Conservation (phyloP, 306 rosid species). For the Prunus campanulata region DNA sequence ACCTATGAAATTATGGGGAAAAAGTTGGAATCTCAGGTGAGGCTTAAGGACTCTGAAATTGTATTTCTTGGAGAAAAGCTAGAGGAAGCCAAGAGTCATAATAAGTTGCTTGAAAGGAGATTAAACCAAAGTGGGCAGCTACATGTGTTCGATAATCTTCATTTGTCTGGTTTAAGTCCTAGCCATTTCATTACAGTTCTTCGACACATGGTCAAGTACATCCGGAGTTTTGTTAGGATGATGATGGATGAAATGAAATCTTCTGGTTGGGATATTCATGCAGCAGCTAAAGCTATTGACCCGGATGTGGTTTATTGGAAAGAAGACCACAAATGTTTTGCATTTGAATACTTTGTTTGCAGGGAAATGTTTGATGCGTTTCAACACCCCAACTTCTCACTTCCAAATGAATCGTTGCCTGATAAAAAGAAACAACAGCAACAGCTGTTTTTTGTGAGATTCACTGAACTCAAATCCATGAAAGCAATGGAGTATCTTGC, state of each 20-base stretch:
- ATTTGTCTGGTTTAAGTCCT: conserved; percentile 53
- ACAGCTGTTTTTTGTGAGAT: conserved; percentile 50
- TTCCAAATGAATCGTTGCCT: conserved; percentile 37
- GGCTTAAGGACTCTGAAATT: conserved; percentile 74
- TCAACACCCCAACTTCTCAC: conserved; percentile 57
- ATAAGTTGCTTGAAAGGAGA: conserved; percentile 56
- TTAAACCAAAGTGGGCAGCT: conserved; percentile 65
- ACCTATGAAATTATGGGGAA: conserved; percentile 59
- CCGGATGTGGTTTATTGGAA: conserved; percentile 43
- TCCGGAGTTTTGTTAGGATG: conserved; percentile 57
- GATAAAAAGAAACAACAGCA: conserved; percentile 32
- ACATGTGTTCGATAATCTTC: conserved; percentile 48
- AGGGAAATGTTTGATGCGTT: conserved; percentile 78
- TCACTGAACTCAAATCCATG: conserved; percentile 58
- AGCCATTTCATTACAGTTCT: conserved; percentile 56
- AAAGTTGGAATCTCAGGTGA: conserved; percentile 70
- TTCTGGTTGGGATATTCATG: conserved; percentile 58
- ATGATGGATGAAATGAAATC: conserved; percentile 66
- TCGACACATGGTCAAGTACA: conserved; percentile 53
- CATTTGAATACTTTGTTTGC: conserved; percentile 74
- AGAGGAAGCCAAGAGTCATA: conserved; percentile 55
- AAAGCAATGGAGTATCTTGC: conserved; percentile 51
- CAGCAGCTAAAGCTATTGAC: conserved; percentile 58
- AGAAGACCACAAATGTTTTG: conserved; percentile 74
- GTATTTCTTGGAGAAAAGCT: conserved; percentile 67